A percentile compares a stretch with the other conserved stretches of the same genome.
Conservation (phyloP, 208 protist species). For the Kentomonas sorsogonicus region DNA sequence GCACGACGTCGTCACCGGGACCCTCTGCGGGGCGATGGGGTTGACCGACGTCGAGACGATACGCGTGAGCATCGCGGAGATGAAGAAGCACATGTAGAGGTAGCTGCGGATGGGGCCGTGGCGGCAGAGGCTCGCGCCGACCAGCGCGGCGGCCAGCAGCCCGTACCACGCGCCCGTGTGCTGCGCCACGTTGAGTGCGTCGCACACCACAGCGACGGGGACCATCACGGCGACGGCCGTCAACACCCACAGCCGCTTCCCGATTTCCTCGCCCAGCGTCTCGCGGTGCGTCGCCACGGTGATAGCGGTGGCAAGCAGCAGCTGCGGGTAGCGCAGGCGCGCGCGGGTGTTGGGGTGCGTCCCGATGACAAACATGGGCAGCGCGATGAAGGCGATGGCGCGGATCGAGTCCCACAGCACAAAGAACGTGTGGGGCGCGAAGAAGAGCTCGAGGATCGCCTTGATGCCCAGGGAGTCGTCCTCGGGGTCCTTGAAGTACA, state of each 20-base stretch:
- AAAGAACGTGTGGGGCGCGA: constrained; percentile 14
- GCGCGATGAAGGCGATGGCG: constrained; percentile 20
- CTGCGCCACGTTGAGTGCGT: constrained; percentile 15
- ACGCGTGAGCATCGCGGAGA: constrained; percentile 26
- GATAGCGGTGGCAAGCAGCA: constrained; percentile 27
- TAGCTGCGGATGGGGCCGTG: constrained; percentile 25
- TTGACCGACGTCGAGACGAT: constrained; percentile 17
- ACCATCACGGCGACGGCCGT: no score
- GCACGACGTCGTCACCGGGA: constrained; percentile 18
- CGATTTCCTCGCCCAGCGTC: constrained; percentile 28
- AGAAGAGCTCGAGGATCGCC: constrained; percentile 16
- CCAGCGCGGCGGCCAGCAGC: constrained; percentile 19
- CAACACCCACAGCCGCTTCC: constrained; percentile 25
- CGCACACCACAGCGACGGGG: no score
- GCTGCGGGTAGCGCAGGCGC: constrained; percentile 14
- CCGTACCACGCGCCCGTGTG: constrained; percentile 23
- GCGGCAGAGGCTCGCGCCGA: constrained; percentile 17
- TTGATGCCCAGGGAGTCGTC: constrained; percentile 24
- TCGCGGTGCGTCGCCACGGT: constrained; percentile 20
- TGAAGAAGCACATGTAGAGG: constrained; percentile 31
- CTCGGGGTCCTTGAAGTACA: constrained; percentile 27
- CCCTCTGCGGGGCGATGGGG: no score
- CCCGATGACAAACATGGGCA: constrained; percentile 23
- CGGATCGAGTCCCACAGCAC: constrained; percentile 21
- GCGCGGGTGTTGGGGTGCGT: constrained; percentile 35